Percentiles rank a stretch among this genome's conserved stretches.
Conservation (phyloP, 805 yeast genomes). For the Spathaspora passalidarum region DNA sequence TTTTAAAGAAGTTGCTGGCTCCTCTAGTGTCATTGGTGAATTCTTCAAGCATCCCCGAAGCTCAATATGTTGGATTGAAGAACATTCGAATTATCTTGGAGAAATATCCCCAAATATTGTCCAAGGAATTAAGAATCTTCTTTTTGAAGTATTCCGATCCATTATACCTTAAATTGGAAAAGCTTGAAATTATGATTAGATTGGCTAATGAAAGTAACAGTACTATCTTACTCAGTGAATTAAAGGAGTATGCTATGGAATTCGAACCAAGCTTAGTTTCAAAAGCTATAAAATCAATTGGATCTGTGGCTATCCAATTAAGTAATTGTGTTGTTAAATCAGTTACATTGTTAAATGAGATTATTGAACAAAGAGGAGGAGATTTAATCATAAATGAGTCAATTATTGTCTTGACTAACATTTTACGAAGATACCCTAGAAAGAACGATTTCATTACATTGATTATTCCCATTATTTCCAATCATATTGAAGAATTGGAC, state of each 20-base stretch:
- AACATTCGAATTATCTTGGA: slow-evolving; percentile 88
- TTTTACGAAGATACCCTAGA: slow-evolving; percentile 64
- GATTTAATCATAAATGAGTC: slow-evolving; percentile 61
- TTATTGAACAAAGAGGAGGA: slow-evolving; percentile 62
- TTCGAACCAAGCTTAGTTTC: slow-evolving; percentile 76
- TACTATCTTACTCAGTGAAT: slow-evolving; percentile 58
- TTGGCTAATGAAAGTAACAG: slow-evolving; percentile 61
- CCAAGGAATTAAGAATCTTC: slow-evolving; percentile 81
- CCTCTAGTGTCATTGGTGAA: slow-evolving; percentile 86
- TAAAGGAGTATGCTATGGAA: slow-evolving; percentile 80
- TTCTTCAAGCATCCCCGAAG: slow-evolving; percentile 74
- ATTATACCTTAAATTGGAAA: slow-evolving; percentile 70
- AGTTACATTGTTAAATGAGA: slow-evolving; percentile 55
- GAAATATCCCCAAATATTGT: slow-evolving; percentile 76
- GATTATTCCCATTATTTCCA: slow-evolving; percentile 52
- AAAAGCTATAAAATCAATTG: slow-evolving; percentile 63
- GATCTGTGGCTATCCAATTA: slow-evolving; percentile 68
- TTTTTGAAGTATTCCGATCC: slow-evolving; percentile 88
- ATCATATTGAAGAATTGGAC: slow-evolving; percentile 45
- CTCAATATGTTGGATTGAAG: slow-evolving; percentile 89
- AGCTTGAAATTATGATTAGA: slow-evolving; percentile 71
- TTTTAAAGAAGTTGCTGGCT: slow-evolving; percentile 71
- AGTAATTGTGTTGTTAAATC: slow-evolving; percentile 53
- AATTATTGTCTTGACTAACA: slow-evolving; percentile 58
- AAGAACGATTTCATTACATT: slow-evolving; percentile 46